Evolutionary conservation across 345 rosid genomes (phyloP).

Genomic region (Citrus glauca): DNA sequence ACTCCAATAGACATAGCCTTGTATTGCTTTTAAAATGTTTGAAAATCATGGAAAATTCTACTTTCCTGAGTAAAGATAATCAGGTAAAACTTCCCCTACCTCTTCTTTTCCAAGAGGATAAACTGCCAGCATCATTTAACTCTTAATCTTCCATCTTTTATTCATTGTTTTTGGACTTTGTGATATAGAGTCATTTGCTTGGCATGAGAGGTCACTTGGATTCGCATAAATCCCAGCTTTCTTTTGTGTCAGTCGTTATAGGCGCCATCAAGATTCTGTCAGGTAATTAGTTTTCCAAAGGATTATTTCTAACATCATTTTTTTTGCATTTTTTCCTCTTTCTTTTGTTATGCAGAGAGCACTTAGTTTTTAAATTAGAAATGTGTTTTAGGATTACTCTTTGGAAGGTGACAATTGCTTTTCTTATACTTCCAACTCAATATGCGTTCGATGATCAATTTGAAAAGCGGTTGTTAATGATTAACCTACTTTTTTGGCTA

Average conservation of each 20-base stretch:
- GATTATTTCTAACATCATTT: neutral
- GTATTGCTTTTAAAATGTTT: constrained; percentile 69
- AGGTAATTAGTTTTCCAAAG: constrained; percentile 36
- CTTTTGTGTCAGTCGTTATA: constrained; percentile 55
- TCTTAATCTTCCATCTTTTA: constrained; percentile 5
- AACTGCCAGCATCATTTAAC: neutral
- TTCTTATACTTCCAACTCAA: neutral
- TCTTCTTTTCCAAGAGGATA: neutral
- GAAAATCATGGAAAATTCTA: constrained; percentile 97
- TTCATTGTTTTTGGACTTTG: neutral
- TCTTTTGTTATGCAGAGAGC: neutral
- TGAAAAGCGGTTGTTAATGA: neutral
- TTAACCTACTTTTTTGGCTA: neutral
- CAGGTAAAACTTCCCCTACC: constrained; percentile 44
- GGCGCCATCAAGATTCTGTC: constrained; percentile 72
- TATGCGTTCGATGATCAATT: neutral
- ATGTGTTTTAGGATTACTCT: neutral
- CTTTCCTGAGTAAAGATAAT: constrained; percentile 79
- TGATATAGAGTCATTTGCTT: constrained; percentile 75
- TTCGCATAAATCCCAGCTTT: constrained; percentile 36
- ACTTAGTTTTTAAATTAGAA: neutral
- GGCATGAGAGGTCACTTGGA: constrained; percentile 51
- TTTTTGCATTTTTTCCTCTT: neutral
- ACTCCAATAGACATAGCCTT: constrained; percentile 38
- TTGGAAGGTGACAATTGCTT: neutral